Percentiles rank a stretch among this genome's conserved stretches.
phyloP scores from a whole-genome alignment of 179 eudicot species.

The Actinidia arguta region DNA sequence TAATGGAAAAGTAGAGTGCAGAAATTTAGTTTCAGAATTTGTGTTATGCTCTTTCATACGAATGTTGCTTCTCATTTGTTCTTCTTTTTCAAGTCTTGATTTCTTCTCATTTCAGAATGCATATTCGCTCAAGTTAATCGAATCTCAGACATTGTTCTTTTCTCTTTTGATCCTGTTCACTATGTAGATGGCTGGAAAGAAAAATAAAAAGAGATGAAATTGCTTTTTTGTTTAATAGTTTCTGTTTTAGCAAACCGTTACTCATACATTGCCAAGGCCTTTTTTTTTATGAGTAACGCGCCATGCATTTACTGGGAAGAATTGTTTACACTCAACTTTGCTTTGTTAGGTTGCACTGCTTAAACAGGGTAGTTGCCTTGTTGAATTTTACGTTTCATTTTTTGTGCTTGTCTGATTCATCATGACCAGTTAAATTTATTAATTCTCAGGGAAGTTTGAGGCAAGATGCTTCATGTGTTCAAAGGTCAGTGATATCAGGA shows the following conservation, averaged over 20 bases:
- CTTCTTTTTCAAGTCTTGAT: neutral
- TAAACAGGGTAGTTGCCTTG: neutral
- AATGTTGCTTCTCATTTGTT: too few species aligned
- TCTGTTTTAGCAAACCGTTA: neutral
- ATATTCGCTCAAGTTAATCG: neutral
- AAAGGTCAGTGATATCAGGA: constrained; percentile 14
- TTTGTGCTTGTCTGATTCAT: neutral
- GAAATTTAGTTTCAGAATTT: too few species aligned
- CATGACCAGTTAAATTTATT: neutral
- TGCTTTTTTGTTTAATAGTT: neutral
- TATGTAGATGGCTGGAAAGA: neutral
- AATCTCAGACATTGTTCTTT: neutral
- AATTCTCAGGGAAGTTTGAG: constrained; percentile 20
- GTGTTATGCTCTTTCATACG: too few species aligned
- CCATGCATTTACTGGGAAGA: neutral
- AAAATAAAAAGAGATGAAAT: neutral
- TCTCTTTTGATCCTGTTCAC: neutral
- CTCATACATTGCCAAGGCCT: neutral
- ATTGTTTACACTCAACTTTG: neutral
- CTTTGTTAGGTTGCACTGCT: neutral
- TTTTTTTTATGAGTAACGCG: neutral
- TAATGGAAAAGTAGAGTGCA: too few species aligned
- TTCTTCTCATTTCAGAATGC: neutral
- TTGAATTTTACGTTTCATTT: neutral
- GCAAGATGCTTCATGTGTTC: constrained; percentile 17